A percentile compares a stretch with the other conserved stretches of the same genome.
Conservation (phyloP, 140 eudicot species). For the Anethum foeniculum region DNA sequence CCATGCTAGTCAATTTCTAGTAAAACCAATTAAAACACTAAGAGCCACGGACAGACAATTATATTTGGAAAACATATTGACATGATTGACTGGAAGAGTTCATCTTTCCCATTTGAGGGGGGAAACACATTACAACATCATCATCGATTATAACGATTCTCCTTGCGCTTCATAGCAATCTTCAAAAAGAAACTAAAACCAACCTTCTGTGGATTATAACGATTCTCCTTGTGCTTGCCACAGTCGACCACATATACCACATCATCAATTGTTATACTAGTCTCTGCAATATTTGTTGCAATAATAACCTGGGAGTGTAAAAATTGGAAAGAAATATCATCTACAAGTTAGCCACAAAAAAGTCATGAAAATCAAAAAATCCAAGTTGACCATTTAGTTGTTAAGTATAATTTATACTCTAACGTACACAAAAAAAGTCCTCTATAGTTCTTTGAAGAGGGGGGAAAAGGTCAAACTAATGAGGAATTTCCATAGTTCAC, state of each 20-base stretch:
- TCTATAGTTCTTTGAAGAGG: not conserved
- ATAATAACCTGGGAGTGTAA: conserved; percentile 59
- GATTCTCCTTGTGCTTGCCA: conserved; percentile 95
- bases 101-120: not conserved
- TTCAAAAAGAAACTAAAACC: conserved; percentile 17
- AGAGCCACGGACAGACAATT: conserved; percentile 6
- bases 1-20: conserved; percentile 96
- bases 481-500: not conserved
- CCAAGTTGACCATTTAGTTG: not conserved
- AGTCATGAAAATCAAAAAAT: not conserved
- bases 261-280: conserved; percentile 95
- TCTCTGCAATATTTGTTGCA: conserved; percentile 98
- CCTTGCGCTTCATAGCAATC: not conserved
- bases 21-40: not conserved
- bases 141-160: no score
- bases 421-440: not conserved
- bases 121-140: not conserved
- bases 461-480: not conserved
- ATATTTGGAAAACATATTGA: not conserved
- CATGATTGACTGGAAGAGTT: not conserved
- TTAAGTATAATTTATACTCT: not conserved
- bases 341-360: not conserved
- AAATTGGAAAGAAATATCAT: conserved; percentile 6
- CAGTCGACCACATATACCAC: conserved; percentile 91
- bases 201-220: conserved; percentile 93